Base-by-base conservation (phyloP, 495 filamentous ascomycete genomes). In the Friedmanniomyces simplex region DNA sequence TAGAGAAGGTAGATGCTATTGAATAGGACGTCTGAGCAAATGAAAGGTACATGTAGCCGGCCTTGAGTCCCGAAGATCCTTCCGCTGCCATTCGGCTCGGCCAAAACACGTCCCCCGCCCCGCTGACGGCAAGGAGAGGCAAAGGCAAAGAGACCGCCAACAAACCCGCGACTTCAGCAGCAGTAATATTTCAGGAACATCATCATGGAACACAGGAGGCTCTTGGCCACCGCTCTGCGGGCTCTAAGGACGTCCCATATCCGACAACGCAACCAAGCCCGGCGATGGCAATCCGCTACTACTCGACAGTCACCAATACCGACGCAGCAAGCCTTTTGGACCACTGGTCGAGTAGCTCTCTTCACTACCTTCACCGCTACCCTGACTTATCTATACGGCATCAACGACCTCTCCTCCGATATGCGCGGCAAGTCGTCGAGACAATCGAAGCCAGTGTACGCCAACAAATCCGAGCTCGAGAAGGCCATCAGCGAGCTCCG, bases 401-500 rank as follows among this genome's bases (percentile, higher is more conserved):
- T 66, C 42, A 62, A 63, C 51, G 66, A 68, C 51, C 22, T 42
- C 25, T 45, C 50, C 2, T 58, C 59, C 10, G 2, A 37, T 18
- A 8, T 37, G 11, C 11, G n/a, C 42, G 6, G 1, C n/a, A 28
- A 58, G 24, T 10, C 43, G 22, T 6, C 13, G 2, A 13, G 18
- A 4, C 24, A 3, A 11, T 20, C 37, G 1, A 59, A 49, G 20
- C 70, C 67, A 6, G 48, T 42, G 36, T 72, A 71, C 59, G 70
- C 68, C 7, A 54, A 45, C 11, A 71, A 67, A 50, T 16, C 51
- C 21, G 58, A 68, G 32, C 62, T 73, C 61, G 70, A 73, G 57
- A 71, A 71, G 70, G 72, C 71, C 1, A 71, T 72, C 48, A 48
- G 52, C 11, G 68, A 72, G 48, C 62, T 76, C 22, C 53, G 66